Percentiles rank a stretch among this genome's conserved stretches.
Conservation (phyloP, 2,329 filamentous ascomycete species). For the Dissoconium aciculare region DNA sequence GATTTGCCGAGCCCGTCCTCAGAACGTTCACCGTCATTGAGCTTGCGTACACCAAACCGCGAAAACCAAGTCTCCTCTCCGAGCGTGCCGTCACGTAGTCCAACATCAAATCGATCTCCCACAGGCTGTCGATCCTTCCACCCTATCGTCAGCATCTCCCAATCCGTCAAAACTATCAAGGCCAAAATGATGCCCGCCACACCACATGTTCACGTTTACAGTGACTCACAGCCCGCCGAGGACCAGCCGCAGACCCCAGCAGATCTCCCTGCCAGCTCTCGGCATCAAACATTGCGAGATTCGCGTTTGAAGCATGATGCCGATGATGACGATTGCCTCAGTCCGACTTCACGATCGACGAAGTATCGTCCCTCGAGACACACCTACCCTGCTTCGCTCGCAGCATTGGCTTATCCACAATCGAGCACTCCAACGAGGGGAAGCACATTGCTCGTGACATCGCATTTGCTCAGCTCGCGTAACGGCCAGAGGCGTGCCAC, state of each 20-base stretch:
- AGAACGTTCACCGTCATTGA: constrained; percentile 3
- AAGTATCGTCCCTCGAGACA: constrained; percentile 1
- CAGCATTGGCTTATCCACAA: too few relatives aligned
- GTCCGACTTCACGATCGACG: constrained; percentile 1
- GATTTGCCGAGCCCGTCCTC: constrained; percentile 2
- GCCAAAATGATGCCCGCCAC: constrained; percentile 9
- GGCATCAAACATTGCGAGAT: too few relatives aligned
- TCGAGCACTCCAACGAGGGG: background rate
- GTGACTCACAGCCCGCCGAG: constrained; percentile 16
- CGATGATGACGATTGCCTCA: background rate
- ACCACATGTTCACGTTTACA: constrained; percentile 18
- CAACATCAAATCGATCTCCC: constrained; percentile 1
- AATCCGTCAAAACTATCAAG: constrained; percentile 3
- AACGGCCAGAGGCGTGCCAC: too few relatives aligned
- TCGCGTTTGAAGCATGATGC: too few relatives aligned
- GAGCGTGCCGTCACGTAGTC: background rate
- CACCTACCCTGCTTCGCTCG: constrained; percentile 1
- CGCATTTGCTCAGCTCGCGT: too few relatives aligned
- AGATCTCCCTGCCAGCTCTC: too few relatives aligned
- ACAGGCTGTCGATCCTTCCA: background rate
- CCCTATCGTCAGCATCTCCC: background rate
- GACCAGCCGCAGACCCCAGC: constrained; percentile 24
- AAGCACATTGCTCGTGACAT: too few relatives aligned
- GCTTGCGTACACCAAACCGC: background rate
- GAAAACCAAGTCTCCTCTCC: background rate